Evolutionary conservation across 495 filamentous ascomycete species (phyloP).

Genomic region (Xylona heveae): DNA sequence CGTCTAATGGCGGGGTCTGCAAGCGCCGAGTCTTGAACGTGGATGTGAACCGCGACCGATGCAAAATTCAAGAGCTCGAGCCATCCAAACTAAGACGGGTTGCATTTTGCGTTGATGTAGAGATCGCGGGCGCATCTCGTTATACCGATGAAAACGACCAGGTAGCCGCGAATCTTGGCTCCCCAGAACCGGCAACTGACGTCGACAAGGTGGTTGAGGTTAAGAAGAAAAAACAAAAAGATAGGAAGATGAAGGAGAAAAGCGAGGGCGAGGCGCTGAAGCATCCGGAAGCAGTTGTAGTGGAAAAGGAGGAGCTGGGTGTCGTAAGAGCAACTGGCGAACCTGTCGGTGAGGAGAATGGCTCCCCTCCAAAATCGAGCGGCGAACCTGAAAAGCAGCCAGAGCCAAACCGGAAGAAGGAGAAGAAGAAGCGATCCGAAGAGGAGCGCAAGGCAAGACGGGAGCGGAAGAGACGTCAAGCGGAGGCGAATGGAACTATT

Average conservation of each 20-base stretch:
- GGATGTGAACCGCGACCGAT: slow-evolving; percentile 57
- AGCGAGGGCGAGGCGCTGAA: slow-evolving; percentile 50
- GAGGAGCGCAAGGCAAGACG: slow-evolving; percentile 72
- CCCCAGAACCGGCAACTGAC: no score
- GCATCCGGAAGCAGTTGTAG: slow-evolving; percentile 27
- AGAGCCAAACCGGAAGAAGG: slow-evolving; percentile 7
- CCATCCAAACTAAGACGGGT: slow-evolving; percentile 66
- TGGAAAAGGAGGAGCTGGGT: slow-evolving; percentile 33
- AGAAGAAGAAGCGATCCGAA: slow-evolving; percentile 61
- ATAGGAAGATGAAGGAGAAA: slow-evolving; percentile 44
- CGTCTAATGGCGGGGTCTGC: slow-evolving; percentile 32
- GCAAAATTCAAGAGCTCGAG: slow-evolving; percentile 57
- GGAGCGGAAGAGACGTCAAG: slow-evolving; percentile 56
- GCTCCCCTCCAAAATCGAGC: no score
- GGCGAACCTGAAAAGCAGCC: slow-evolving; percentile 14
- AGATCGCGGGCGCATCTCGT: slow-evolving; percentile 56
- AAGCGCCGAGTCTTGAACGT: slow-evolving; percentile 70
- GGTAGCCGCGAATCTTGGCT: slow-evolving; percentile 8
- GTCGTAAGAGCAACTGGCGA: slow-evolving; percentile 22
- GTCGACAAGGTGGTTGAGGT: slow-evolving; percentile 10
- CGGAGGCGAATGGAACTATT: slow-evolving; percentile 61
- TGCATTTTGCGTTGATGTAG: slow-evolving; percentile 90
- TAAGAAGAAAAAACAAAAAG: slow-evolving; percentile 27
- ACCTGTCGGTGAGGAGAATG: no score
- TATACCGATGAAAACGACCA: slow-evolving; percentile 15